Evolutionary conservation across 257 asterid genomes (phyloP).

Genomic region (Jasminum sambac): DNA sequence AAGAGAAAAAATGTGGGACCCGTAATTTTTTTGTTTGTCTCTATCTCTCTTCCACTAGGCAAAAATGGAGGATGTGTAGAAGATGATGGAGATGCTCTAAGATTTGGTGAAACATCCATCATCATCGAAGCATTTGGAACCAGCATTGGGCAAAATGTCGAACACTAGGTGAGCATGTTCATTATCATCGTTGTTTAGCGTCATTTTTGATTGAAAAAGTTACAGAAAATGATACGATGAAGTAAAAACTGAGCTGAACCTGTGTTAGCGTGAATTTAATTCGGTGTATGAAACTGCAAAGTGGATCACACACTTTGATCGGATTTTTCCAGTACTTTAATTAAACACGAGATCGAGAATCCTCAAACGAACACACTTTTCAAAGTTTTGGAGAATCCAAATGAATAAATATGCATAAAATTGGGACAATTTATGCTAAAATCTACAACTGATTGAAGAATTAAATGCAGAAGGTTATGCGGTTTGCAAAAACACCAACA

Average conservation of each 20-base stretch:
- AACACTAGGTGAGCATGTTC: slow-evolving; percentile 41
- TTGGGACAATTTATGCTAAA: neutral
- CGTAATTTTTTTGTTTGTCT: no score
- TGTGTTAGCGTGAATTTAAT: slow-evolving; percentile 18
- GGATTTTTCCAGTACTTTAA: slow-evolving; percentile 29
- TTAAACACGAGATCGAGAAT: slow-evolving; percentile 25
- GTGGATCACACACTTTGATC: slow-evolving; percentile 17
- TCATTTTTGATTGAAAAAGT: slow-evolving; percentile 43
- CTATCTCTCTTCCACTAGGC: no score
- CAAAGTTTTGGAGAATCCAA: slow-evolving; percentile 9
- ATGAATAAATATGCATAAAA: neutral
- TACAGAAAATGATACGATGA: neutral
- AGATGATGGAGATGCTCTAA: no score
- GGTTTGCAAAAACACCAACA: no score
- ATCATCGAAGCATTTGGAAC: slow-evolving; percentile 48
- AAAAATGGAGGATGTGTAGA: no score
- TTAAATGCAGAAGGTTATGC: slow-evolving; percentile 2
- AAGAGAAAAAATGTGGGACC: no score
- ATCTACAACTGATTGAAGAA: slow-evolving; percentile 2
- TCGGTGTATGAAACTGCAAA: slow-evolving; percentile 21
- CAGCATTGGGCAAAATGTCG: slow-evolving; percentile 41
- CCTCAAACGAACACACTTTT: slow-evolving; percentile 26
- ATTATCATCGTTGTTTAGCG: slow-evolving; percentile 25
- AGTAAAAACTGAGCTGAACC: neutral
- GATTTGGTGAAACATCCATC: slow-evolving; percentile 55